Base-by-base conservation (phyloP, 768 basidiomycete species). In the Mycena amicta region DNA sequence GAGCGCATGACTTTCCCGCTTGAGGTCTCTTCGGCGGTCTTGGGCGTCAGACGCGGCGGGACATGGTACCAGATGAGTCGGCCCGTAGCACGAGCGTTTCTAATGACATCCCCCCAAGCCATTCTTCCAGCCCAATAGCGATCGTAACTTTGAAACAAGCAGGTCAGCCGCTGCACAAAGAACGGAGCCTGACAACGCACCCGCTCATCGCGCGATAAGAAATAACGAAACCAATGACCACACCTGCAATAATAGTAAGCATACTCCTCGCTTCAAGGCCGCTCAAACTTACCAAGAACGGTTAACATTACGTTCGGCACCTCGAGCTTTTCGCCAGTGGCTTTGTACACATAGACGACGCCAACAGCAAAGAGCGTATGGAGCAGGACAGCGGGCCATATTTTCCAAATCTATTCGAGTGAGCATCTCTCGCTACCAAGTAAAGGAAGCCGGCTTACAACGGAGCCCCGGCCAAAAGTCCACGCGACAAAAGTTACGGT, bases 301-400 rank as follows among this genome's bases (percentile, higher is more conserved):
- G 83, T 86, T 50, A 87, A 72, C 78, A 87, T 80, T 16, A 86
- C 77, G 52, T 72, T 80, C 0, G 84, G 85, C 50, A 86, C 80
- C 29, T 74, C 71, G 28, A 85, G 68, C 23, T 76, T 65, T 13
- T 79, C 53, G 5, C 72, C 68, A 0, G 72, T 76, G 39, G 26
- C n/a, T 29, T 40, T 40, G 5, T 33, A 56, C 25, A 18, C 23
- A 25, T 26, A 55, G 26, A 62, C 37, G 16, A 51, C 37, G 4
- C 82, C 75, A 20, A 76, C 79, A 4, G 85, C 84, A 62, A 86
- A 85, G 4, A 75, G 50, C 4, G 86, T 86, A 67, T 87, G 83
- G 25, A 87, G 66, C n/a, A 85, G 60, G 2, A 87, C 85, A 0
- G 85, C 85, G 1, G 85, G 85, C 86, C 86, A 88, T 63, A 87